Base-by-base conservation (phyloP, 2,329 filamentous ascomycete genomes). In the Hypoxylon sp. region DNA sequence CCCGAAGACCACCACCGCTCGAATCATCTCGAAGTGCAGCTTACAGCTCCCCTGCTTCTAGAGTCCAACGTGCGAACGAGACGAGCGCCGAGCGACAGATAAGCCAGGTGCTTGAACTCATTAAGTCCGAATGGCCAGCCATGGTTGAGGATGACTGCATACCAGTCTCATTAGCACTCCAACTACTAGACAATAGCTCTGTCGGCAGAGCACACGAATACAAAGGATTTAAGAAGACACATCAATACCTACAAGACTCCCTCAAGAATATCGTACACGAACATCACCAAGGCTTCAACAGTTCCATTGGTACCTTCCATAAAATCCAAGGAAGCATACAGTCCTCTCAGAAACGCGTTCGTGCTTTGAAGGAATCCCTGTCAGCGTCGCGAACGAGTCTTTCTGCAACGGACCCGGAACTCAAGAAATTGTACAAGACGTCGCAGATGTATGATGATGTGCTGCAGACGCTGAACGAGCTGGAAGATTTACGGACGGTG, bases 251-350 rank as follows among this genome's bases (percentile, higher is more conserved):
- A n/a, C 92, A 99, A 69, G 88, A 88, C 63, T 92, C 93, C 7
- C 79, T 99, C 49, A 97, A 96, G 72, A 86, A 87, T 23, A 96
- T 99, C 63, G 94, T 99, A 17, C 96, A 99, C 71, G 93, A 99
- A 74, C 93, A 99, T 68, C 93, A 99, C 68, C 94, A 99, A 71
- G 95, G 94, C 35, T 99, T 99, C 80, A 99, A 97, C 74, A 96
- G 91, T 71, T 97, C 93, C 40, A 97, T 99, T 58, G 94, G 93
- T 71, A 97, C 93, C 13, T 99, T 97, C 68, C 95, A 99, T 77
- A 97, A 96, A 73, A 99, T 99, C 55, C 94, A 99, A 71, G 85
- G 87, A 42, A 96, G 91, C 72, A 94, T 99, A 60, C 89, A 93
- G 64, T 79, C 84, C 40, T 96, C 91, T 11, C 94, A 99, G 72